These are phyloP conservation scores for Blastomyces silverae DNA, from an alignment of 2,329 filamentous ascomycete species.

Conservation along the genomic window DNA sequence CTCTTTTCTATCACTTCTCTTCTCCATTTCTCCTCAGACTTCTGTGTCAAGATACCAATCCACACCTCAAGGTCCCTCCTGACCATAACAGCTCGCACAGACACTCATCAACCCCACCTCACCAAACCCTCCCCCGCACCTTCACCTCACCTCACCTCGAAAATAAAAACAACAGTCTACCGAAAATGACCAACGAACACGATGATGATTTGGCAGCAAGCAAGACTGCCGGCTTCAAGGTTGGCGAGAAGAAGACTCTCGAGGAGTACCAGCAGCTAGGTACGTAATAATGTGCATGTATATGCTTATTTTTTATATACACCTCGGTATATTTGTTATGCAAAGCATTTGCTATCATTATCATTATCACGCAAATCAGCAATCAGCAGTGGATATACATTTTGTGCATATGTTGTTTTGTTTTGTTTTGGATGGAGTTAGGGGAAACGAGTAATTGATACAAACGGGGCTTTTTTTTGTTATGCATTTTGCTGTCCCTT, in stretches of 20 bases:
- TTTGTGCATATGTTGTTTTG: not conserved
- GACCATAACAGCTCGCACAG: no score
- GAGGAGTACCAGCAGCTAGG: conserved; percentile 91
- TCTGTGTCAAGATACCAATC: no score
- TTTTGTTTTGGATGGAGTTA: not conserved
- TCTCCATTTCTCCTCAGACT: not conserved
- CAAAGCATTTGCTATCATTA: not conserved
- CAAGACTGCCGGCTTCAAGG: conserved; percentile 93
- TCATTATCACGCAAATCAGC: not conserved
- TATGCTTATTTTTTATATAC: not conserved
- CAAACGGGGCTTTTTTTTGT: not conserved
- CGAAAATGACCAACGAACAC: conserved; percentile 58
- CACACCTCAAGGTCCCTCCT: no score
- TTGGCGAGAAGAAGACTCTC: conserved; percentile 96
- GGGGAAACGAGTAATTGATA: not conserved
- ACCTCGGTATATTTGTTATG: no score
- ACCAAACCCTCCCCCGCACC: not conserved
- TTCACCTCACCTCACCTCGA: conserved; percentile 2
- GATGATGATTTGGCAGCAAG: conserved; percentile 80
- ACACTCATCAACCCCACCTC: conserved; percentile 1
- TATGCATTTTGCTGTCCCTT: not conserved
- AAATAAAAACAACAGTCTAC: conserved; percentile 14
- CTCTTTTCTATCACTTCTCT: conserved; percentile 14
- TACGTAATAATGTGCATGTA: conserved; percentile 43
- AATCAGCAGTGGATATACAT: not conserved